A percentile compares a stretch with the other conserved stretches of the same genome.
Evolutionary conservation across 2,329 filamentous ascomycete species (phyloP).

Genomic region (Ophiognomonia clavigignenti-juglandacearum): DNA sequence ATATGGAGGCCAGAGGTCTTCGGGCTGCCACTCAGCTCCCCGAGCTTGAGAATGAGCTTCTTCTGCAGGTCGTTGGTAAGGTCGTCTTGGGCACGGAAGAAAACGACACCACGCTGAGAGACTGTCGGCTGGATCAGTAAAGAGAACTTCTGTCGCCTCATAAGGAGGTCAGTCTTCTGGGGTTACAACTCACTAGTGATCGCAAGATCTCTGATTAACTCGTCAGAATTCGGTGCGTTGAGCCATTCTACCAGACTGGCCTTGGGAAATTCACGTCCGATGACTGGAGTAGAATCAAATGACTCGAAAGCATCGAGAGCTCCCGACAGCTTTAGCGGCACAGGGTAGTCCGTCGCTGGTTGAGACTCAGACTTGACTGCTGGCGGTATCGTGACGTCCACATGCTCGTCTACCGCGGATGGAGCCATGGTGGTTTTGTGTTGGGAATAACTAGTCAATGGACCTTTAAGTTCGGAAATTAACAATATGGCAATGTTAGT

Average conservation of each 20-base stretch:
- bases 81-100: constrained; percentile 56
- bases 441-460: no score
- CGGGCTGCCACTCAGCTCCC: constrained; percentile 55
- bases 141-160: not conserved
- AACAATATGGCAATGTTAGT: no score
- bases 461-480: no score
- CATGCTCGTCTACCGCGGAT: constrained; percentile 17
- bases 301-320: constrained; percentile 46
- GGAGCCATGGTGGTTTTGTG: constrained; percentile 21
- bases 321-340: constrained; percentile 45
- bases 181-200: constrained; percentile 50
- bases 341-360: constrained; percentile 12
- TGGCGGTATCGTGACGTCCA: constrained; percentile 8
- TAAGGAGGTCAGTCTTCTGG: not conserved
- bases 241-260: constrained; percentile 58
- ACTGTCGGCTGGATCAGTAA: constrained; percentile 32
- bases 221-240: constrained; percentile 56
- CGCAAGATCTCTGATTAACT: constrained; percentile 60
- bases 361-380: constrained; percentile 9
- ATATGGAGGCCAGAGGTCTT: constrained; percentile 53
- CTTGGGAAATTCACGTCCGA: constrained; percentile 57
- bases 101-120: constrained; percentile 59
- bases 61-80: constrained; percentile 57
- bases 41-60: constrained; percentile 52
- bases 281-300: constrained; percentile 57